Base-by-base conservation (phyloP, 139 green algal genomes). In the Micractinium sp. region DNA sequence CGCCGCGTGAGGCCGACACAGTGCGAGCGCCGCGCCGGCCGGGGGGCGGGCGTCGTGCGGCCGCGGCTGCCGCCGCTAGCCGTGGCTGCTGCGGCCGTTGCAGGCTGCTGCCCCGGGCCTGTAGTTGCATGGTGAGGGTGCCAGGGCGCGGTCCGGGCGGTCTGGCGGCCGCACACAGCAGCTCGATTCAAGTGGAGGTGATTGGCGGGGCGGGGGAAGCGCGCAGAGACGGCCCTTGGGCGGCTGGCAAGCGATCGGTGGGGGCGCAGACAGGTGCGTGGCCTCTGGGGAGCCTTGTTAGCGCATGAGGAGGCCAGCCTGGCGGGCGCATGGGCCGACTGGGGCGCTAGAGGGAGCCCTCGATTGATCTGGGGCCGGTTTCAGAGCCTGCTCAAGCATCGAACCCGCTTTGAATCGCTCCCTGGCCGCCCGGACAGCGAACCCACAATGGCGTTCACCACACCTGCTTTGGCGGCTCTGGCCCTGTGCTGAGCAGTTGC, bases 41-140 rank as follows among this genome's bases (percentile, higher is more conserved):
- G 3, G 15, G 22, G 67, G 71, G 2, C 15, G 20, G 14, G 71
- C 71, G 2, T 47, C 79, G 5, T 29, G 27, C 27, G 1, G 79
- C 78, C 31, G 79, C 29, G 7, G 53, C 82, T 47, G 77, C 33
- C n/a, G n/a, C n/a, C n/a, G 81, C 81, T 76, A 36, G 56, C 31
- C 69, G 61, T 33, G 19, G 66, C 82, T 38, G 33, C 82, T 38
- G 25, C 47, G 36, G 67, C 53, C 23, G 61, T 63, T 80, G 82
- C 66, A 79, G 81, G 60, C 81, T 56, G 56, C 56, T 56, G 60
- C 18, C n/a, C 13, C n/a, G 29, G 19, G 60, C 60, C n/a, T 74
- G 81, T n/a, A 14, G 31, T 27, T 86, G 81, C 81, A 86, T 86
- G 56, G 81, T 33, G 31, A 71, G 7, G 81, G 20, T 25, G 56